Evolutionary conservation across 2,329 filamentous ascomycete genomes (phyloP).

Genomic region (Talaromyces piceae): DNA sequence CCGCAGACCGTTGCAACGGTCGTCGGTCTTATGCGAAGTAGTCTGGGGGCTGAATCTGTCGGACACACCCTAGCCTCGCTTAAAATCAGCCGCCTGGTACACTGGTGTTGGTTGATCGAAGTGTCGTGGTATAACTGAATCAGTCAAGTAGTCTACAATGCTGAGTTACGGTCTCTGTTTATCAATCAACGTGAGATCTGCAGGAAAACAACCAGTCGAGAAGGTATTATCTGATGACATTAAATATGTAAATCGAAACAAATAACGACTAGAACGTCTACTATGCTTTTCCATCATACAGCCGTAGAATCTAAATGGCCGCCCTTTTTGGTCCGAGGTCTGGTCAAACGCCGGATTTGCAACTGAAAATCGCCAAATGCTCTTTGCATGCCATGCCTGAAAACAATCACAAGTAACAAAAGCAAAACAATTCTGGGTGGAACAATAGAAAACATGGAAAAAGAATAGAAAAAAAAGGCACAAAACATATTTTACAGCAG

Average conservation of each 20-base stretch:
- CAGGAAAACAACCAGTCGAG: not conserved
- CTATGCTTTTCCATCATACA: slow-evolving; percentile 1
- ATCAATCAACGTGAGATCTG: too few relatives aligned
- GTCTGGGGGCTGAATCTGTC: too few relatives aligned
- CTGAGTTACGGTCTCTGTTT: too few relatives aligned
- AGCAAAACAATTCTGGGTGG: slow-evolving; percentile 16
- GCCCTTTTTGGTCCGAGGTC: not conserved
- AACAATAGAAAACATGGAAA: slow-evolving; percentile 12
- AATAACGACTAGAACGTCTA: not conserved
- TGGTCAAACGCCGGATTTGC: slow-evolving; percentile 5
- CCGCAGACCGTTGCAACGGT: too few relatives aligned
- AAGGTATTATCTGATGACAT: not conserved
- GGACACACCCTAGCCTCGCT: too few relatives aligned
- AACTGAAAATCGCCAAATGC: slow-evolving; percentile 10
- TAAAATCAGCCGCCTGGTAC: too few relatives aligned
- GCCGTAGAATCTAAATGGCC: slow-evolving; percentile 2
- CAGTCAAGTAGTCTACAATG: too few relatives aligned
- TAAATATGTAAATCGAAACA: slow-evolving; percentile 1
- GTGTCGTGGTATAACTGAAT: too few relatives aligned
- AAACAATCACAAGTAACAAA: slow-evolving; percentile 13
- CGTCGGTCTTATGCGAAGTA: too few relatives aligned
- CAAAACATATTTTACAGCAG: slow-evolving; percentile 9
- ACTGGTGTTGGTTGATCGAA: too few relatives aligned
- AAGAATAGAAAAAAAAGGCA: slow-evolving; percentile 8
- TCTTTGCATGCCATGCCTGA: slow-evolving; percentile 12